A percentile compares a stretch with the other conserved stretches of the same genome.
Conservation (phyloP, 441 rosid species). For the Jatropha podagrica region DNA sequence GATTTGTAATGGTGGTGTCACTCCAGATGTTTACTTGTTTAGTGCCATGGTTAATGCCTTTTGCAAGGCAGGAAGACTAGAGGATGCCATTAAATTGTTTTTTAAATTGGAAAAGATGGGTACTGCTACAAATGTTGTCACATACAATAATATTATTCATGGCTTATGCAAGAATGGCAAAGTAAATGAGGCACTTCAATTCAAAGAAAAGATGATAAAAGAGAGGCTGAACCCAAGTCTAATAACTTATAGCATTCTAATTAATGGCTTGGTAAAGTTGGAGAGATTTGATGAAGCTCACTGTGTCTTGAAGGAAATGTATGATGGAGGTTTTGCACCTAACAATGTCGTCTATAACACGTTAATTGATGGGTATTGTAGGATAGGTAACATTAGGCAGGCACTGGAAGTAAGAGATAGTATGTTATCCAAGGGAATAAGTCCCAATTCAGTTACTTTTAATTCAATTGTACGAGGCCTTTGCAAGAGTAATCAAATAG, state of each 20-base stretch:
- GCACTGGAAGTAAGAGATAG: conserved; percentile 60
- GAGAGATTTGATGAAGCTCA: conserved; percentile 62
- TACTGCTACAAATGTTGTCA: conserved; percentile 60
- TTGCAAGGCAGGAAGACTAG: conserved; percentile 64
- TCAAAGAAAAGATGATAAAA: conserved; percentile 59
- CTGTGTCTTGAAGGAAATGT: conserved; percentile 57
- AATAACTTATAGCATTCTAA: conserved; percentile 59
- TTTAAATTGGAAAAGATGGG: conserved; percentile 50
- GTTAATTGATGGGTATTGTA: conserved; percentile 61
- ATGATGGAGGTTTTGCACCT: conserved; percentile 49
- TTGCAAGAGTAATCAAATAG: conserved; percentile 50
- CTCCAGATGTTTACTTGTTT: conserved; percentile 55
- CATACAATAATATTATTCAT: conserved; percentile 66
- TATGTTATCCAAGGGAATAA: conserved; percentile 60
- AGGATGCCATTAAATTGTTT: conserved; percentile 55
- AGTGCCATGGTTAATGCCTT: conserved; percentile 73
- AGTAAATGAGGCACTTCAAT: conserved; percentile 52
- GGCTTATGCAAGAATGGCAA: conserved; percentile 66
- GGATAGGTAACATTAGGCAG: conserved; percentile 46
- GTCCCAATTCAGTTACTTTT: conserved; percentile 59
- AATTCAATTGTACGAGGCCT: conserved; percentile 67
- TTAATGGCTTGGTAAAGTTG: conserved; percentile 64
- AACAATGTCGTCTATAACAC: conserved; percentile 70
- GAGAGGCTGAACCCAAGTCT: conserved; percentile 51
- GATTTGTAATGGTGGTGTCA: conserved; percentile 37